A percentile compares a stretch with the other conserved stretches of the same genome.
phyloP scores from a whole-genome alignment of 164 flowering plant species.

The Vitis amurensis region DNA sequence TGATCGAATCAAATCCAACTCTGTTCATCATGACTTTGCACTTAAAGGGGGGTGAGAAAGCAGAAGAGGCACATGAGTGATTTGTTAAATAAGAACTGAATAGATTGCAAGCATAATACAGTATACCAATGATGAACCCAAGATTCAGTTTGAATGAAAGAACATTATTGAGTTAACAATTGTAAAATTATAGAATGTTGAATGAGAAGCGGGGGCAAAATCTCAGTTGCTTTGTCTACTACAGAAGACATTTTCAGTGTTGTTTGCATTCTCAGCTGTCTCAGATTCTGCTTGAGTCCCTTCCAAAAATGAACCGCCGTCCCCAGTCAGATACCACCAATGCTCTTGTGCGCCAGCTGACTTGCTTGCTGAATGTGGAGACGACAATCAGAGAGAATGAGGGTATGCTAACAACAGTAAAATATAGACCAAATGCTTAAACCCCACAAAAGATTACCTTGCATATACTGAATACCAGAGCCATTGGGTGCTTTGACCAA shows the following conservation, averaged over 20 bases:
- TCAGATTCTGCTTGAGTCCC: slow-evolving; percentile 62
- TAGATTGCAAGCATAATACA: too few relatives aligned
- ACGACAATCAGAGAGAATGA: background rate
- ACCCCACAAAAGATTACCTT: slow-evolving; percentile 38
- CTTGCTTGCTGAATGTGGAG: slow-evolving; percentile 45
- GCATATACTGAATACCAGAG: slow-evolving; percentile 98
- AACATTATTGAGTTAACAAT: background rate
- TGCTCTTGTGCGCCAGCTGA: slow-evolving; percentile 61
- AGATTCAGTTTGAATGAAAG: background rate
- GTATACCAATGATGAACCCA: too few relatives aligned
- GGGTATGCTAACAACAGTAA: background rate
- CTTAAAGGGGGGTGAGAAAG: too few relatives aligned
- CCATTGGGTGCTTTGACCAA: slow-evolving; percentile 94
- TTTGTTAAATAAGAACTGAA: background rate
- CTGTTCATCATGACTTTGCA: too few relatives aligned
- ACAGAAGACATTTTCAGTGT: background rate
- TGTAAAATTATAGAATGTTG: background rate
- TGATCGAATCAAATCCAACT: background rate
- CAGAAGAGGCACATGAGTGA: too few relatives aligned
- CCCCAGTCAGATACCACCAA: slow-evolving; percentile 54
- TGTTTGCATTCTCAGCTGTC: background rate
- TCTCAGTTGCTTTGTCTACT: background rate
- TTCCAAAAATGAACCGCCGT: slow-evolving; percentile 51
- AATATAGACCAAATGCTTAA: background rate
- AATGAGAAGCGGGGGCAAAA: background rate